Base-by-base conservation (phyloP, 2,329 filamentous ascomycete genomes). In the Diaporthe eres region DNA sequence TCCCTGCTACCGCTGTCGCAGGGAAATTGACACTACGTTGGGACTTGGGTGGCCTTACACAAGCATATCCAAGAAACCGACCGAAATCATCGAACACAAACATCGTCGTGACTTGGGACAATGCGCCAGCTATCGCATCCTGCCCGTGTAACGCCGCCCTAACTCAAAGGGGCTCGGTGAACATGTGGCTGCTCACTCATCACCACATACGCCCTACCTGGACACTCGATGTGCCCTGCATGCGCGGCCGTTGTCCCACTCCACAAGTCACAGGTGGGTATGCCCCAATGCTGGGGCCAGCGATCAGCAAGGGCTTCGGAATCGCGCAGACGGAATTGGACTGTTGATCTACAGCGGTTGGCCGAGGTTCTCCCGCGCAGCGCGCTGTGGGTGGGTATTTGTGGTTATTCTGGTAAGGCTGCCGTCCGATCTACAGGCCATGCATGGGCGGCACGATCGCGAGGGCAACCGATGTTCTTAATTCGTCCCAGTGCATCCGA, bases 121-220 rank as follows among this genome's bases (percentile, higher is more conserved):
- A 65, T 34, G 58, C 58, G 58, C 71, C 71, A 65, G 58, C 58
- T 61, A 55, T 34, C 25, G 37, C 47, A 25, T 37, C 44, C 37
- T 37, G 8, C 47, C 37, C 19, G 71, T 44, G 61, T 25, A 57
- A 65, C 51, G 25, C 47, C 37, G 13, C 19, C 47, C 71, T 63
- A 65, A 73, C 71, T 53, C 34, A 65, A 61, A 65, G 2, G 58
- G 28, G 51, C 19, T 72, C 74, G 74, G 74, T 76, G 74, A 71
- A 51, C 37, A 28, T 51, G 63, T 76, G 74, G 57, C 74, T 74
- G 44, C 39, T 47, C 44, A 60, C 53, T 51, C 63, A 51, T 65
- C 71, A 65, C 28, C 47, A n/a, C 39, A 63, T 47, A 37, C 22
- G 44, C 49, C 75, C 65, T 57, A 39, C 55, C 57, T 34, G 34